phyloP scores from a whole-genome alignment of 306 rosid genomes.

The Quercus mongolica region DNA sequence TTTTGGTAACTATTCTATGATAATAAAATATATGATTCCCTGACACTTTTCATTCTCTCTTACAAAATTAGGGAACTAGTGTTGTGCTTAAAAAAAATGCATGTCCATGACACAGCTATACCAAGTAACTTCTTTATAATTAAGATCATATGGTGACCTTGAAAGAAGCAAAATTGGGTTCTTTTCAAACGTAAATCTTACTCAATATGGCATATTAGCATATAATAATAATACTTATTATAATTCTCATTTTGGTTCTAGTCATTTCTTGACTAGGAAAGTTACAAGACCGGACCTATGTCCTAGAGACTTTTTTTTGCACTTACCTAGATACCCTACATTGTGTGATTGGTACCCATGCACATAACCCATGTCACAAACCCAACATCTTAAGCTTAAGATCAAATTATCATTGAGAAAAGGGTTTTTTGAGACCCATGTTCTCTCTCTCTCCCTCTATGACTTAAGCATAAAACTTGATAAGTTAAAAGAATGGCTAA shows the following conservation, averaged over 20 bases:
- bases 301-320: neutral
- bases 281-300: neutral
- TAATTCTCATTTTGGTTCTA: neutral
- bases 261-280: neutral
- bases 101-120: too few relatives aligned
- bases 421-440: neutral
- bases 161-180: too few relatives aligned
- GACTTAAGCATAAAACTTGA: neutral
- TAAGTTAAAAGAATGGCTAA: neutral
- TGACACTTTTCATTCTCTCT: too few relatives aligned
- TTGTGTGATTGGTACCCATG: neutral
- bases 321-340: neutral
- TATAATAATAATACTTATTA: neutral
- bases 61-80: too few relatives aligned
- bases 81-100: too few relatives aligned
- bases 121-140: too few relatives aligned
- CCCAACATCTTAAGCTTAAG: neutral
- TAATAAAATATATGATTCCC: too few relatives aligned
- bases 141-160: too few relatives aligned
- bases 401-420: neutral
- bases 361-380: conserved; percentile 14
- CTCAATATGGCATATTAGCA: neutral
- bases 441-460: neutral
- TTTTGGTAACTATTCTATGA: too few relatives aligned
- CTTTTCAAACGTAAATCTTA: neutral